Evolutionary conservation across 2,329 filamentous ascomycete genomes (phyloP), one percentile per base, ranked within the genome.

Genomic region (Penicillium janthinellum): DNA sequence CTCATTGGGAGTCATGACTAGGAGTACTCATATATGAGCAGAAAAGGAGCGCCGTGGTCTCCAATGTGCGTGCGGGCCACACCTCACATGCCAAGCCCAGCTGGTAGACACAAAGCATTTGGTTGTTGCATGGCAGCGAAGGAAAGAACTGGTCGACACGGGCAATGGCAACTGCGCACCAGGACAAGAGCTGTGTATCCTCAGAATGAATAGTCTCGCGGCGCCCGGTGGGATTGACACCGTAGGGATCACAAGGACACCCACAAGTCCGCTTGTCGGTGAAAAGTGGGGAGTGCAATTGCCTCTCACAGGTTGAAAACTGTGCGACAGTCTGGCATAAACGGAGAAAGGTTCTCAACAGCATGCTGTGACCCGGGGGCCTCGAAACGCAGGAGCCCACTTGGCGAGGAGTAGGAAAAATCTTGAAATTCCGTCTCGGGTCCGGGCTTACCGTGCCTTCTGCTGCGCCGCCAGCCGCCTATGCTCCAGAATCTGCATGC

Each of bases 401-500:
- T 39, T 12, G 44, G 7, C 14, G 25, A 31, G 22, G 7, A 15
- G 54, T 20, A 35, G 44, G 22, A 41, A 14, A 14, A 11, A 6
- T 17, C 5, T 12, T 38, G 12, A 5, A 34, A 34, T 1, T 38
- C 1, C 5, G n/a, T 15, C 35, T 31, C 22, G 4, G 15, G 11
- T 22, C 28, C 5, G 17, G n/a, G 11, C 34, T 51, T 71, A 73
- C 54, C 69, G 71, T 56, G 31, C 42, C 31, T 73, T 69, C 51
- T 75, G 70, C 63, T 75, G 73, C 25, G 75, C 74, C 49, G 71
- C 62, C 58, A 75, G 71, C 44, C 76, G 72, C 61, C 88, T 83
- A 73, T 83, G 83, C 67, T 88, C 86, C 61, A 92, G 71, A 54
- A 92, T 85, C 76, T 90, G 84, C 67, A 80, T 79, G 71, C 86